Base-by-base conservation (phyloP, 2,329 filamentous ascomycete species). In the Colletotrichum eleusines region DNA sequence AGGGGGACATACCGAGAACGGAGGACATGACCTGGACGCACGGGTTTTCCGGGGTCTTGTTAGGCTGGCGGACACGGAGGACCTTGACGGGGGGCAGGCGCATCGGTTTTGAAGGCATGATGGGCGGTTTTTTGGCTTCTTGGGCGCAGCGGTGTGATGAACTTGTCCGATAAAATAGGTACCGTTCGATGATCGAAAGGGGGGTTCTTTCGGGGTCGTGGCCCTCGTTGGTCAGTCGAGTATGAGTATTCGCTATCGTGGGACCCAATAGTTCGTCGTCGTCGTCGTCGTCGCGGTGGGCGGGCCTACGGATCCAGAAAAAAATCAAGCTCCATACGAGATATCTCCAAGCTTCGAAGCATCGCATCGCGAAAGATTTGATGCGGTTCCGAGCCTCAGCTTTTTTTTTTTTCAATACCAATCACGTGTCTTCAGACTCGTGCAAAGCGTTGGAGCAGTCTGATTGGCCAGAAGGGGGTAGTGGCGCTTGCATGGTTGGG, bases 11-110 rank as follows among this genome's bases (percentile, higher is more conserved):
- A 89, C 87, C 83, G 44, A 90, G 83, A 23, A 90, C 87, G 20
- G 84, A 85, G 28, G 85, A 85, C 88, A 90, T 90, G 79, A 88
- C 81, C 57, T 80, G 77, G 60, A 89, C 78, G 76, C 88, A 90
- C 7, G 87, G 86, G 74, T 87, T 87, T 72, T 84, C n/a, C n/a
- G n/a, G n/a, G 80, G 62, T 76, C 70, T 81, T 82, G 79, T 87
- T 87, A 26, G 87, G 84, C 71, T 86, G 81, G 76, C 84, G 84
- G 72, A 90, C 86, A 72, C 87, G 87, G 63, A 90, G 83, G 44
- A 77, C 77, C 77, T 85, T 84, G 71, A 90, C 80, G 2, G 89
- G 88, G 70, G 88, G 87, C 2, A 91, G 83, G 55, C 87, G 87
- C 57, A 89, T 88, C 35, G 87, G 83, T 74, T 85, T 87, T 73